phyloP scores from a whole-genome alignment of 2,329 filamentous ascomycete species.

The Cyanodermella asteris region DNA sequence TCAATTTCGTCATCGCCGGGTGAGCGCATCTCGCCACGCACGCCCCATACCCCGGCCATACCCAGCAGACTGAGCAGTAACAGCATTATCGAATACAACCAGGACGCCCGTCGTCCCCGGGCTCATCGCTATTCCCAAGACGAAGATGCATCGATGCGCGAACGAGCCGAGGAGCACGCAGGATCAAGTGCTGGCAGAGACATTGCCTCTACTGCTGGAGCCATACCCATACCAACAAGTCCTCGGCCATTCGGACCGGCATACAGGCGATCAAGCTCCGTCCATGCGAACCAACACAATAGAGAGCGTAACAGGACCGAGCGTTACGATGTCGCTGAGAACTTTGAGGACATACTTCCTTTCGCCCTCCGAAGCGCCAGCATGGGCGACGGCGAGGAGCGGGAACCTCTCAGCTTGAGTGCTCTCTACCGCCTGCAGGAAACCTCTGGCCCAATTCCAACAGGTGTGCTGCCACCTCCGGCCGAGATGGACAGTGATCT shows the following conservation, averaged over 20 bases:
- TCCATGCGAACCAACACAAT: too few relatives aligned
- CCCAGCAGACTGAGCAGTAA: conserved; percentile 85
- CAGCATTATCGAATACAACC: conserved; percentile 50
- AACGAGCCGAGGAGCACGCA: neutral
- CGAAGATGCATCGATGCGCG: conserved; percentile 2
- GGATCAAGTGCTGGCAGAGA: conserved; percentile 5
- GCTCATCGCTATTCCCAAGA: neutral
- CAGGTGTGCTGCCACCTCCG: too few relatives aligned
- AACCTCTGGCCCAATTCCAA: too few relatives aligned
- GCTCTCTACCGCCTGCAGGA: conserved; percentile 31
- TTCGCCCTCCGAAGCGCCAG: conserved; percentile 45
- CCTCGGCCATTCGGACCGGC: conserved; percentile 34
- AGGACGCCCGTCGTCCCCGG: conserved; percentile 7
- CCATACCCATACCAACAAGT: conserved; percentile 32
- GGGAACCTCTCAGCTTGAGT: conserved; percentile 43
- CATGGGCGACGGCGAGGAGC: conserved; percentile 42
- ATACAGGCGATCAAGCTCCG: conserved; percentile 45
- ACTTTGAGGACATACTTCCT: conserved; percentile 35
- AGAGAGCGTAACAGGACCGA: conserved; percentile 41
- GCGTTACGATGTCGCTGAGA: conserved; percentile 34
- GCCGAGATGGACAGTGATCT: conserved; percentile 16
- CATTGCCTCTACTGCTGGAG: conserved; percentile 18
- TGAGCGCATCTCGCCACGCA: conserved; percentile 75
- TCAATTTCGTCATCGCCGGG: conserved; percentile 77
- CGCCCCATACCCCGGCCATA: conserved; percentile 79